Base-by-base conservation (phyloP, 345 rosid genomes). In the Salix koriyanagi region DNA sequence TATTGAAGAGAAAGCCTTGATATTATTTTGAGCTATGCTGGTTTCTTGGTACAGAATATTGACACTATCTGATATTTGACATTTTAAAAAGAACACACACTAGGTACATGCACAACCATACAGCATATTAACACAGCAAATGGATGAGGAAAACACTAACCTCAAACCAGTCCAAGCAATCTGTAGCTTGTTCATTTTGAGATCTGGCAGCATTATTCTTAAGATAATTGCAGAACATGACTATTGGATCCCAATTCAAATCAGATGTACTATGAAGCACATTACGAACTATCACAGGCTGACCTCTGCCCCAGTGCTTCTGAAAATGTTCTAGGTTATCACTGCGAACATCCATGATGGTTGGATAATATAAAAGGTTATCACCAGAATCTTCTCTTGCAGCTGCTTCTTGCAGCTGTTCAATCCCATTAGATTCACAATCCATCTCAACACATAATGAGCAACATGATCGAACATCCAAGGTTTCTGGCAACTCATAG, bases 231-330 rank as follows among this genome's bases (percentile, higher is more conserved):
- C 92, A 93, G 85, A 94, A 94, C 97, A 96, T 83, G 80, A 85
- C 85, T 65, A 93, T 42, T 30, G 98, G 97, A 85, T 92, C 96
- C 99, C 98, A 96, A 75, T 86, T 91, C 74, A 91, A 79, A 70
- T 81, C 86, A 73, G 88, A 78, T 70, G 87, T 74, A 76, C 80
- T 78, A 64, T 69, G 85, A 81, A 93, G 89, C 75, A 93, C 93
- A 82, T 86, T 84, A 72, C 79, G 93, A 75, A 96, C 84, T 69
- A 93, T 84, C 52, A 93, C 94, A 7, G 99, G 98, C 76, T 96
- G 96, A 79, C 94, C 97, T 85, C 87, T 90, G 74, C 91, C 79
- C 98, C 99, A 96, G 70, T 96, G 98, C 82, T 90, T 88, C 88
- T 92, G 99, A 83, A 92, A 96, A 71, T 93, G 99, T 37, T 93